Evolutionary conservation across 805 yeast species (phyloP), one percentile per base, ranked within the genome.

Genomic region (Ascoidea rubescens): DNA sequence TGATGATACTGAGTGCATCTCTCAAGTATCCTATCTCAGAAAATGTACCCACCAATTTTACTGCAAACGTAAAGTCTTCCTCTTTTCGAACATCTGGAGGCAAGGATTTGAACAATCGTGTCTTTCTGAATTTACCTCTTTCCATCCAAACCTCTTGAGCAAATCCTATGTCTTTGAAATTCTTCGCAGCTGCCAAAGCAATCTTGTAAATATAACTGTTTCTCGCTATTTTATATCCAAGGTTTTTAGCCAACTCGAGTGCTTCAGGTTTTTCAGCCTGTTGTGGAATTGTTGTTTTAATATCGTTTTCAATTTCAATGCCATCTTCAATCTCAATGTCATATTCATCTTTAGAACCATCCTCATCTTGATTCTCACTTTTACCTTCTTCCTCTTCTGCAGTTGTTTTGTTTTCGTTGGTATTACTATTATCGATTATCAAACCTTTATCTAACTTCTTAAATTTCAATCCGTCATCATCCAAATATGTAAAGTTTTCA

Each of bases 101-200:
- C 16, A 79, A 60, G 0, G 53, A 44, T 50, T 71, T 75, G 69
- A 84, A 89, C 2, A 57, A 56, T 0, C 48, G 30, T 0, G 85
- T 72, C 54, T 77, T 78, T 50, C 96, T 71, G 66, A 74, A 88
- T 28, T 63, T 55, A 2, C 96, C 96, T 59, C 97, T 76, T 60
- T 86, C 95, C 1, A 67, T 64, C 95, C 96, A 89, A 1, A 86
- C 70, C 31, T 67, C 64, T 52, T 79, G 79, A 4, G 89, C 90
- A 61, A 84, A 77, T 0, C 69, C 70, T 46, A 73, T 64, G 58
- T 82, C 75, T 45, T 72, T 70, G 60, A 76, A 76, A 48, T 71
- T 69, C 10, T 74, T 73, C 1, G 91, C 86, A 0, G 91, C 91
- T 53, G 75, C 71, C 59, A 87, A 67, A 6, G 85, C 81, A 32